Evolutionary conservation across 176 grass and related monocot species (phyloP).

Genomic region (Rhynchospora breviuscula): DNA sequence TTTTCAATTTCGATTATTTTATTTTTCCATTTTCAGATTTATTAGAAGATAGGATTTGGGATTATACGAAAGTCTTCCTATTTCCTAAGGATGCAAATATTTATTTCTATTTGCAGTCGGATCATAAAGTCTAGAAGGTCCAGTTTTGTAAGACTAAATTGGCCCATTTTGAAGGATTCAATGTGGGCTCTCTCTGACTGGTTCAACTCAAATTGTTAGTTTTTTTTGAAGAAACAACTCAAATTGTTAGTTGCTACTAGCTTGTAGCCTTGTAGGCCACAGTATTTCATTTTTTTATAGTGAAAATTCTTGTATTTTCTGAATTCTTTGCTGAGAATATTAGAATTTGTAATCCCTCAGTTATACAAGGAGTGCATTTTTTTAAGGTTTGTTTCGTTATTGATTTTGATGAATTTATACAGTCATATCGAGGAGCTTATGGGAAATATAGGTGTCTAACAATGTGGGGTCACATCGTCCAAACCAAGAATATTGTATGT

Average conservation of each 20-base stretch:
- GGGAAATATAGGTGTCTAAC: too few species aligned
- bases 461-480: not conserved
- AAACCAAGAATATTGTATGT: not conserved
- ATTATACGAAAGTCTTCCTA: not conserved
- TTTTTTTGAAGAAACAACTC: too few species aligned
- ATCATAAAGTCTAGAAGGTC: not conserved
- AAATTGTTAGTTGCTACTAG: not conserved
- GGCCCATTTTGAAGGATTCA: not conserved
- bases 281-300: not conserved
- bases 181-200: constrained; percentile 10
- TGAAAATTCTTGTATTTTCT: not conserved
- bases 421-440: not conserved
- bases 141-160: not conserved
- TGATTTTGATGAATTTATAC: not conserved
- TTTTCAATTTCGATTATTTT: not conserved
- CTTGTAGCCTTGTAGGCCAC: not conserved
- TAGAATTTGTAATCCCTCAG: not conserved
- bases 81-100: not conserved
- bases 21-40: not conserved
- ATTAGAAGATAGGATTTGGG: not conserved
- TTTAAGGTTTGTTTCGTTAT: not conserved
- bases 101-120: not conserved
- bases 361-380: too few species aligned
- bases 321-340: not conserved
- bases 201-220: too few species aligned